Conservation (phyloP, 192 early-diverging fungal species). For the Chytriomyces hyalinus region DNA sequence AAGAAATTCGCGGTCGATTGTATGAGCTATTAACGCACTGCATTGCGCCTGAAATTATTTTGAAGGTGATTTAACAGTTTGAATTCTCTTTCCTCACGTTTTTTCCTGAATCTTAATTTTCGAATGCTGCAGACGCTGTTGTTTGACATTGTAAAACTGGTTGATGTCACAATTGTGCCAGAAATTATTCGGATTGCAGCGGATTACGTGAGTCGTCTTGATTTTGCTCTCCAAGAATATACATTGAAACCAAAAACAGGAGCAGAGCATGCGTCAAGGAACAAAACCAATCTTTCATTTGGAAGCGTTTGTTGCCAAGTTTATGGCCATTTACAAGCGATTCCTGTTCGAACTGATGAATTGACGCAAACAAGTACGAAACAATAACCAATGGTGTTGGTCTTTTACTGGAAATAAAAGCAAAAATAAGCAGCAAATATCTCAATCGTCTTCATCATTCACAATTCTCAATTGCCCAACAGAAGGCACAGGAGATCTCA, state of each 20-base stretch:
- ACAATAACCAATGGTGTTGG: no score
- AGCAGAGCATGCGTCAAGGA: conserved; percentile 84
- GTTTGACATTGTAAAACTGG: conserved; percentile 69
- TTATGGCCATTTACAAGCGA: conserved; percentile 91
- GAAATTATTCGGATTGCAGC: conserved; percentile 78
- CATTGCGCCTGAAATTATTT: conserved; percentile 79
- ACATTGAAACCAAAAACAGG: conserved; percentile 42
- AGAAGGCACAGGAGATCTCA: background rate
- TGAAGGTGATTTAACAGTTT: conserved; percentile 62
- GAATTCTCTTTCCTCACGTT: background rate
- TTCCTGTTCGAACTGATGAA: conserved; percentile 56
- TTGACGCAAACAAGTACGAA: background rate
- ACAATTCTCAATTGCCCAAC: conserved; percentile 20
- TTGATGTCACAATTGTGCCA: conserved; percentile 72
- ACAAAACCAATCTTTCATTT: conserved; percentile 94
- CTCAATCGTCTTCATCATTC: conserved; percentile 9
- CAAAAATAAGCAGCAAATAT: no score
- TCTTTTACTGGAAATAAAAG: no score
- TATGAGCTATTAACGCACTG: conserved; percentile 92
- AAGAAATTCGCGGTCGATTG: conserved; percentile 72
- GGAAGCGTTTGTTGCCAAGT: conserved; percentile 89
- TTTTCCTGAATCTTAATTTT: background rate
- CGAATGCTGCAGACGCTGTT: conserved; percentile 62
- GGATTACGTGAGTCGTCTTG: conserved; percentile 61
- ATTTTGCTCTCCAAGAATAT: conserved; percentile 1